Base-by-base conservation (phyloP, 139 green algal species). In the Chlamydomonas sp. region DNA sequence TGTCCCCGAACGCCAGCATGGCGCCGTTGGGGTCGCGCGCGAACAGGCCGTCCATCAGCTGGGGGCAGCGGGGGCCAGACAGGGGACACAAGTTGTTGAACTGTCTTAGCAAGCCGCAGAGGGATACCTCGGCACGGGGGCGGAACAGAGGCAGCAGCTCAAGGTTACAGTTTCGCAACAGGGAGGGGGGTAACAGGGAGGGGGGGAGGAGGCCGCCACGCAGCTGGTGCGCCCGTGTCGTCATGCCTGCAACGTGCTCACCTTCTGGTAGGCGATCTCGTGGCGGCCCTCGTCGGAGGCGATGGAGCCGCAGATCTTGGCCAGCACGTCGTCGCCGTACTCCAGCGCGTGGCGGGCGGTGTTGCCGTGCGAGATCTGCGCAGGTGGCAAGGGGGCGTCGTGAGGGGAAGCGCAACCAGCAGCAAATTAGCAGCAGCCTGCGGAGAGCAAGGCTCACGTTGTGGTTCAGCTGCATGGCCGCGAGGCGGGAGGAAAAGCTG, bases 281-380 rank as follows among this genome's bases (percentile, higher is more conserved):
- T 99, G 98, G 6, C 98, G 95, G 17, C 91, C 95, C 94, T 99
- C 98, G 91, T 99, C 98, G 3, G 94, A 94, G 10, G 97, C 97
- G 66, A 99, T 98, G 18, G 93, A 90, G 12, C 96, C 97, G 91
- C 96, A 99, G 88, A 99, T 96, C 91, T 97, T 97, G 62, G 94
- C 95, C 77, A 99, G 93, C 58, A 91, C 69, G 2, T 97, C 94
- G 91, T 99, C 97, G 18, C 98, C 98, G 83, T 97, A 91, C 90
- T 98, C 94, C 67, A 94, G 92, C 1, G 98, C 98, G 87, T 97
- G 94, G 63, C 94, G 90, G 1, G 96, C 98, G 4, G 98, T 99
- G 94, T 99, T 98, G 81, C 98, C 98, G 90, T 99, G 98, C 10
- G 94, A 98, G 80, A 99, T 93, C 94, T 94, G 88, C 15, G 20